Base-by-base conservation (phyloP, 192 early-diverging fungal species). In the Coemansia brasiliensis region DNA sequence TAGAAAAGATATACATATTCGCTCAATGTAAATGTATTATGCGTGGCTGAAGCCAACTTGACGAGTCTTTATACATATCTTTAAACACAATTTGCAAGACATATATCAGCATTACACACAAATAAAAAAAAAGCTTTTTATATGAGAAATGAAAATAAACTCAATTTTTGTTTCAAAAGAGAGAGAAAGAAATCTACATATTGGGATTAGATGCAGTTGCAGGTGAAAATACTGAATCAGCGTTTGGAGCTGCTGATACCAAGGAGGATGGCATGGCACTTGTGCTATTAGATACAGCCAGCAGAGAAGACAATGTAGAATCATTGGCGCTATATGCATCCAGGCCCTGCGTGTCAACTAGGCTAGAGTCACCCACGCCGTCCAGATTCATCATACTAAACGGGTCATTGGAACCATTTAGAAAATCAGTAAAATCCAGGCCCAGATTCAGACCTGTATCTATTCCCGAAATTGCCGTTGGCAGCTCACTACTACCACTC, bases 121-220 rank as follows among this genome's bases (percentile, higher is more conserved):
- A 29, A 4, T 6, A 29, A 3, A 29, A 29, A 3, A 29, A 29
- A 29, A 29, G 27, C 27, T 29, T 29, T 29, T 29, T 29, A 29
- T 29, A 29, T 26, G 44, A 54, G 39, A 55, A 42, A n/a, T n/a
- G n/a, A n/a, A n/a, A n/a, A n/a, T n/a, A n/a, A n/a, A n/a, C n/a
- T n/a, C n/a, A n/a, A n/a, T n/a, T n/a, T n/a, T n/a, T n/a, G n/a
- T n/a, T n/a, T 18, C 2, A 26, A 51, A 22, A 18, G 32, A 48
- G 59, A 22, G 49, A 65, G 44, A 46, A 16, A 54, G 29, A 43
- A 63, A 59, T 59, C 52, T 70, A 70, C 68, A 70, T 45, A 38
- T 63, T 70, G 57, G 63, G 46, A 39, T 55, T 69, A 7, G 59
- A 45, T 9, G 58, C 49, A n/a, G 65, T 22, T 5, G 64, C 4